Percentiles rank a stretch among this genome's conserved stretches.
phyloP scores from a whole-genome alignment of 352 stramenopile species.

The Phytophthora litchii region DNA sequence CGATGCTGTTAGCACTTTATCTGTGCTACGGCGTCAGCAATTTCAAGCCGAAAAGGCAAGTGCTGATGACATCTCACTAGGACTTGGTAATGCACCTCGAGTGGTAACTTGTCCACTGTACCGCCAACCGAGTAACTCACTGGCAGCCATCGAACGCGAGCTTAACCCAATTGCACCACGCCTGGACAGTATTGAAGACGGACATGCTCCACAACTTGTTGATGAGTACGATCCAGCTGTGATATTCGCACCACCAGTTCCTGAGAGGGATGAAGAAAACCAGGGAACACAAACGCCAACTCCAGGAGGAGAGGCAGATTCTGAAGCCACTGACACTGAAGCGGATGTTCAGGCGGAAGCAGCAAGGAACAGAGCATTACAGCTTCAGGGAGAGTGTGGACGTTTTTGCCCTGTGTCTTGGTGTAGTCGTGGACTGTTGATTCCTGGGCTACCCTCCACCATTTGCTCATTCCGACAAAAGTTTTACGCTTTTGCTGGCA shows the following conservation, averaged over 20 bases:
- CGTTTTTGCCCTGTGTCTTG: slow-evolving; percentile 75
- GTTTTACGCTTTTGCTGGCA: slow-evolving; percentile 65
- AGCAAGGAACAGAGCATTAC: slow-evolving; percentile 13
- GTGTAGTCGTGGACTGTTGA: slow-evolving; percentile 37
- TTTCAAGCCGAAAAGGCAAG: slow-evolving; percentile 31
- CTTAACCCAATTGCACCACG: slow-evolving; percentile 51
- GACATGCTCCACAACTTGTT: slow-evolving; percentile 33
- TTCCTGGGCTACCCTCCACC: slow-evolving; percentile 47
- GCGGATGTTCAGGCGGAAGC: slow-evolving; percentile 20
- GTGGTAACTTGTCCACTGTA: slow-evolving; percentile 37
- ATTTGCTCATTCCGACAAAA: slow-evolving; percentile 49
- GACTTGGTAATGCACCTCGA: slow-evolving; percentile 15
- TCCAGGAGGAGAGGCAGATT: slow-evolving; percentile 1
- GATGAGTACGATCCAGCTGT: slow-evolving; percentile 35
- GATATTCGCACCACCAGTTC: slow-evolving; percentile 33
- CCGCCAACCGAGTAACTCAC: slow-evolving; percentile 31
- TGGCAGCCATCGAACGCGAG: slow-evolving; percentile 35
- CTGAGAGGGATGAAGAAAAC: slow-evolving; percentile 23
- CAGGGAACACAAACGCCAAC: neutral
- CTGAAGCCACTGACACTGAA: slow-evolving; percentile 16
- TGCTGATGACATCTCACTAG: slow-evolving; percentile 20
- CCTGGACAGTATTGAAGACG: slow-evolving; percentile 50
- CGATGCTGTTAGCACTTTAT: slow-evolving; percentile 9
- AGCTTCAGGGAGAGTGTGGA: slow-evolving; percentile 54
- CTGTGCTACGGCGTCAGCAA: slow-evolving; percentile 32